These are phyloP conservation scores for Malassezia globosa DNA, from an alignment of 1,284 basidiomycete genomes.

Conservation along the genomic window DNA sequence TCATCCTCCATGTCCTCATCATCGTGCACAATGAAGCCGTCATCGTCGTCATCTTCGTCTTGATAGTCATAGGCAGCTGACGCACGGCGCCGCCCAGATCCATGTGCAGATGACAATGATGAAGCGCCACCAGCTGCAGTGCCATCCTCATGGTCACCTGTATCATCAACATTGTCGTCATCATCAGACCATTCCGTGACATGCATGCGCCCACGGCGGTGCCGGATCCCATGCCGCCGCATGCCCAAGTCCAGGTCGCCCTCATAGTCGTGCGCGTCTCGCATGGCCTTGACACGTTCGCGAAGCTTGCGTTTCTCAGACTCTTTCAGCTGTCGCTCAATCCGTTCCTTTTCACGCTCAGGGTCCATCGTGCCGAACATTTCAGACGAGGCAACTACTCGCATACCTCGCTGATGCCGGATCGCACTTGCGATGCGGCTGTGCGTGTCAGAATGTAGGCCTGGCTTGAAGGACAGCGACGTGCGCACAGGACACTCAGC, in stretches of 20 bases:
- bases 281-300: conserved; percentile 26
- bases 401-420: conserved; percentile 62
- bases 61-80: conserved; percentile 21
- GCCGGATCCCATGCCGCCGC: conserved; percentile 12
- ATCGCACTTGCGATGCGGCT: conserved; percentile 74
- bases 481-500: conserved; percentile 71
- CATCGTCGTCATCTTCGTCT: conserved; percentile 30
- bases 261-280: conserved; percentile 26
- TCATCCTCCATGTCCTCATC: conserved; percentile 19
- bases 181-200: conserved; percentile 34
- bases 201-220: conserved; percentile 23
- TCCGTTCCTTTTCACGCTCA: conserved; percentile 55
- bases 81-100: too few relatives aligned
- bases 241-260: conserved; percentile 23
- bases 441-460: conserved; percentile 80
- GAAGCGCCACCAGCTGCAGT: too few relatives aligned
- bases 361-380: conserved; percentile 45
- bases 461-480: conserved; percentile 69
- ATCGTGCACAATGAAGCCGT: conserved; percentile 37
- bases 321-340: conserved; percentile 38
- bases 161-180: conserved; percentile 23
- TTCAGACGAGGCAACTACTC: conserved; percentile 51
- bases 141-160: too few relatives aligned
- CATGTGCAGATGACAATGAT: too few relatives aligned
- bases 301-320: conserved; percentile 37